Evolutionary conservation across 2,329 filamentous ascomycete species (phyloP), one percentile per base, ranked within the genome.

Genomic region (Juglanconis sp.): DNA sequence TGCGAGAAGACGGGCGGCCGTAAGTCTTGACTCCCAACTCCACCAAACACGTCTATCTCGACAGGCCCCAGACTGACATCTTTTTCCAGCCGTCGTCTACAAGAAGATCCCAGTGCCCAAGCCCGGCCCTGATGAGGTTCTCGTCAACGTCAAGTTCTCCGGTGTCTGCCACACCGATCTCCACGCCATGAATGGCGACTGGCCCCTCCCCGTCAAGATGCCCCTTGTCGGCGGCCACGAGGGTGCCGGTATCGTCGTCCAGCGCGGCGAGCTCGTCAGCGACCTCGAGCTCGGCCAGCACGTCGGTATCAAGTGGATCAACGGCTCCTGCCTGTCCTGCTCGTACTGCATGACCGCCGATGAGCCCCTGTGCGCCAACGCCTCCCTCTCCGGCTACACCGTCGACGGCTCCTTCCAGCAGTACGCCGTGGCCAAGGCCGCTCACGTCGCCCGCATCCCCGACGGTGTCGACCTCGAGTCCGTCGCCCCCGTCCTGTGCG

Each of bases 91-190:
- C 67, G 79, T 86, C 69, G 76, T 84, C 63, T 91, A 89, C 83
- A 92, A 91, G 79, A 83, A 88, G 77, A 94, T 97, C 69, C 88
- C 90, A 67, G 92, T 96, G 55, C 82, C 81, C 64, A 85, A 87
- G 74, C 93, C 93, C 44, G 91, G 88, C 30, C 88, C 92, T 56
- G 92, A 96, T 78, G 91, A 97, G 77, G 90, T 96, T 67, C 89
- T 97, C 59, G 84, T 96, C 38, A 96, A 91, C 75, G 91, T 96
- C 63, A 96, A 96, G 79, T 91, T 95, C 76, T 92, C 90, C 0
- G 87, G 85, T 44, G 87, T 83, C 34, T 80, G 82, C 58, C 86
- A 96, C 80, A 95, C 92, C 44, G 91, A 96, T 74, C 81, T 82
- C 52, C 82, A 85, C 74, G 91, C 91, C 69, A 83, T 94, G 76